phyloP scores from a whole-genome alignment of 73 alveolate genomes.

The Urostyla sp. region DNA sequence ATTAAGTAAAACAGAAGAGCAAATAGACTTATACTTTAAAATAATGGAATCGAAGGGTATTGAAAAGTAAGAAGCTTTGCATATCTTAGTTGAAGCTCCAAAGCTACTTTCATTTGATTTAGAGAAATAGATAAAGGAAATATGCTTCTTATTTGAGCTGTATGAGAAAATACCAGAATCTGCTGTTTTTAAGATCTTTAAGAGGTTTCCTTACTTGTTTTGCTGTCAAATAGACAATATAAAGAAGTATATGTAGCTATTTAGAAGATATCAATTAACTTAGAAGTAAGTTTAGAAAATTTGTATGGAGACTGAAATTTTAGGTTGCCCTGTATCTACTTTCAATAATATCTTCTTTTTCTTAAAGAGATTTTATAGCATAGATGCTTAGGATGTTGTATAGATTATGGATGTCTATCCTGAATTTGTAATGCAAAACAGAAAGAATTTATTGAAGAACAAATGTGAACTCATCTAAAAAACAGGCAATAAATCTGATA shows the following conservation, averaged over 20 bases:
- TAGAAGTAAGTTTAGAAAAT: neutral
- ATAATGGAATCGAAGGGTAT: neutral
- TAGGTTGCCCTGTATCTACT: constrained; percentile 17
- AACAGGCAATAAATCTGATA: constrained; percentile 1
- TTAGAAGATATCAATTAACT: constrained; percentile 21
- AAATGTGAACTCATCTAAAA: constrained; percentile 27
- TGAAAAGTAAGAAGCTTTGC: constrained; percentile 11
- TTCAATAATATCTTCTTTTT: constrained; percentile 9
- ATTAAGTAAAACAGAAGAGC: neutral
- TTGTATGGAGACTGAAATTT: constrained; percentile 11
- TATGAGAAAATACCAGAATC: constrained; percentile 13
- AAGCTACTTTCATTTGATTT: constrained; percentile 6
- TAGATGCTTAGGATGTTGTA: constrained; percentile 30
- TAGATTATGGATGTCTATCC: constrained; percentile 36
- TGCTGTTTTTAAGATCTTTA: constrained; percentile 4
- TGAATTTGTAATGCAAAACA: constrained; percentile 31
- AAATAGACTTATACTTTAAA: neutral
- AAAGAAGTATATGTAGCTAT: constrained; percentile 33
- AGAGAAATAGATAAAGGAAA: constrained; percentile 24
- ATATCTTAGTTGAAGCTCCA: constrained; percentile 23
- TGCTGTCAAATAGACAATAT: constrained; percentile 43
- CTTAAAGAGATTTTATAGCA: neutral
- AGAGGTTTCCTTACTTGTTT: constrained; percentile 30
- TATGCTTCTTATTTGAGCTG: constrained; percentile 12
- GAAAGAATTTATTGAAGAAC: neutral